phyloP scores from a whole-genome alignment of 495 filamentous ascomycete genomes.

The Gamarada debralockiae region DNA sequence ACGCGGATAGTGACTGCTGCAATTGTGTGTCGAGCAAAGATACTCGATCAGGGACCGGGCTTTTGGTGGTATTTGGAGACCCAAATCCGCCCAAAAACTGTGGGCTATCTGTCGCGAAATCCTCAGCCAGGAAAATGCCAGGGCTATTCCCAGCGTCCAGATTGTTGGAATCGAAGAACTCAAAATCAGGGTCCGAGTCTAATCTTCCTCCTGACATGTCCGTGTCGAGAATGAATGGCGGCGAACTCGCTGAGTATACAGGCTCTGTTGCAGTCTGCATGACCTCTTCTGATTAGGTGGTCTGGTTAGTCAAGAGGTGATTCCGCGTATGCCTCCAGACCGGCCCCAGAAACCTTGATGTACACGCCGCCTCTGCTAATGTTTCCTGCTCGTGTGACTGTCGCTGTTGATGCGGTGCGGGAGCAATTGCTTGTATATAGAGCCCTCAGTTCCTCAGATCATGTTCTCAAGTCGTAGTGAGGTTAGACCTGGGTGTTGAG shows the following conservation, averaged over 20 bases:
- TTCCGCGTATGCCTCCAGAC: neutral
- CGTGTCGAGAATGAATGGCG: constrained; percentile 29
- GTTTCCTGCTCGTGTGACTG: no score
- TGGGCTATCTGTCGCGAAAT: constrained; percentile 13
- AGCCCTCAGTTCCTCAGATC: neutral
- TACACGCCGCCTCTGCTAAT: no score
- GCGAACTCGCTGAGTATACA: constrained; percentile 22
- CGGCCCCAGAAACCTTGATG: neutral
- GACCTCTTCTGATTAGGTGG: constrained; percentile 11
- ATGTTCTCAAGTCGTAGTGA: no score
- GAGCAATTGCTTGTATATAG: constrained; percentile 1
- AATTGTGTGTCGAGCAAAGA: constrained; percentile 25
- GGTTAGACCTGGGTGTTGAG: no score
- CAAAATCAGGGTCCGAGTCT: constrained; percentile 34
- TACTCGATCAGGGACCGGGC: constrained; percentile 11
- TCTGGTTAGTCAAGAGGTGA: neutral
- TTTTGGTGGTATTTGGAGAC: constrained; percentile 18
- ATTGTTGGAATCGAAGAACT: constrained; percentile 31
- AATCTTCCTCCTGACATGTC: constrained; percentile 28
- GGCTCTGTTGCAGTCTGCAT: constrained; percentile 23
- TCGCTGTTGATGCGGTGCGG: neutral
- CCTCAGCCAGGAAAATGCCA: constrained; percentile 20
- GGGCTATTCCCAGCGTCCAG: constrained; percentile 20
- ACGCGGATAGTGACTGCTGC: constrained; percentile 18
- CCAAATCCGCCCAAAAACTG: constrained; percentile 12